Percentiles rank a stretch among this genome's conserved stretches.
Evolutionary conservation across 2,329 filamentous ascomycete genomes (phyloP).

Genomic region (Clarireedia hainanense): DNA sequence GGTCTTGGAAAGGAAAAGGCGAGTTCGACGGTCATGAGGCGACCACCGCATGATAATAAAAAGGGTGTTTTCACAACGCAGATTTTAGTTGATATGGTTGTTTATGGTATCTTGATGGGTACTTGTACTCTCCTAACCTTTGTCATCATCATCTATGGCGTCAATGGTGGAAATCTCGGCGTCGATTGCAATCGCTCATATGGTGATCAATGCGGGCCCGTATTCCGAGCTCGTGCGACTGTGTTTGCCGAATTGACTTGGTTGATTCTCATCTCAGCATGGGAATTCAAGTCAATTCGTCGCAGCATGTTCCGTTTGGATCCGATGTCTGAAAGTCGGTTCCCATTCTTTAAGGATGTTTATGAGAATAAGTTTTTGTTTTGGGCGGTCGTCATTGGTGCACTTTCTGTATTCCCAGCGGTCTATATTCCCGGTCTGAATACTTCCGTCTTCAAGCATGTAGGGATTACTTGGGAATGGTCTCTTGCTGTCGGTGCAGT

Average conservation of each 20-base stretch:
- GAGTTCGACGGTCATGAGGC: slow-evolving; percentile 67
- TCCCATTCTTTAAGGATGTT: slow-evolving; percentile 58
- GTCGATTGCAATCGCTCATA: slow-evolving; percentile 52
- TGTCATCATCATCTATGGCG: slow-evolving; percentile 56
- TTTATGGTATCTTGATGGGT: slow-evolving; percentile 74
- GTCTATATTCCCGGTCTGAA: slow-evolving; percentile 65
- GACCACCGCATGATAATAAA: slow-evolving; percentile 64
- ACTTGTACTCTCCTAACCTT: slow-evolving; percentile 57
- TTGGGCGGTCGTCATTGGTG: slow-evolving; percentile 52
- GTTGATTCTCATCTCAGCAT: slow-evolving; percentile 69
- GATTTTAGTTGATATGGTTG: slow-evolving; percentile 69
- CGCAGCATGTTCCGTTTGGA: slow-evolving; percentile 70
- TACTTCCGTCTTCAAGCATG: slow-evolving; percentile 57
- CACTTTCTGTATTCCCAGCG: slow-evolving; percentile 49
- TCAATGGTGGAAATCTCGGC: slow-evolving; percentile 47
- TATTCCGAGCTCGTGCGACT: slow-evolving; percentile 65
- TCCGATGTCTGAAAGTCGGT: slow-evolving; percentile 48
- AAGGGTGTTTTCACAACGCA: slow-evolving; percentile 72
- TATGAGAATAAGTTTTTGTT: slow-evolving; percentile 69
- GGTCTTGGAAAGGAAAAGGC: slow-evolving; percentile 75
- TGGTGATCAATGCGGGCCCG: slow-evolving; percentile 46
- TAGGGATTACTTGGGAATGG: slow-evolving; percentile 62
- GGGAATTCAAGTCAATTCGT: slow-evolving; percentile 69
- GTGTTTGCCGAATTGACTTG: slow-evolving; percentile 69
- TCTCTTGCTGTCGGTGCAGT: slow-evolving; percentile 54